Percentiles rank a stretch among this genome's conserved stretches.
Evolutionary conservation across 2,329 filamentous ascomycete genomes (phyloP).

Genomic region (Apiospora rasikravindrae): DNA sequence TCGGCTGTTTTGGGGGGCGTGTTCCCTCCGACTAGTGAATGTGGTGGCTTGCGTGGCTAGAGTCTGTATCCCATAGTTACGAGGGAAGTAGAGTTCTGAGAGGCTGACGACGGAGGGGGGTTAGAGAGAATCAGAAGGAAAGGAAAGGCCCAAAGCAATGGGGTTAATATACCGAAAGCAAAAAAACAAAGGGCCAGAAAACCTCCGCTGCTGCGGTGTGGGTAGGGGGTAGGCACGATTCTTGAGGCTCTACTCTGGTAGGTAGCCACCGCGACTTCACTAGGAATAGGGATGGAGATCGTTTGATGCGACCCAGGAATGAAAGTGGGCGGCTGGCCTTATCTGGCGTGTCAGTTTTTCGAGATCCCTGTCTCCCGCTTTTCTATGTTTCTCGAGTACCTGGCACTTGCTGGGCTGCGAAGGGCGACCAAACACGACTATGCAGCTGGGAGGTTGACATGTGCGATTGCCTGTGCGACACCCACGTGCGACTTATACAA

Average conservation of each 20-base stretch:
- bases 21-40: background rate
- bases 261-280: background rate
- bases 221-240: background rate
- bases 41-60: slow-evolving; percentile 15
- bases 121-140: slow-evolving; percentile 8
- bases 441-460: background rate
- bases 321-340: slow-evolving; percentile 4
- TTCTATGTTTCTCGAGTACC: background rate
- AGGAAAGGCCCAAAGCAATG: background rate
- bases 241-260: background rate
- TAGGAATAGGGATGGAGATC: no score
- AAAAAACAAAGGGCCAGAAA: background rate
- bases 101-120: background rate
- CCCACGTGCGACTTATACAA: slow-evolving; percentile 13
- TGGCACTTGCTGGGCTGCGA: background rate
- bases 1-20: background rate
- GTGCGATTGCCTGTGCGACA: slow-evolving; percentile 14
- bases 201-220: background rate
- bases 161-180: background rate
- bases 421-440: background rate
- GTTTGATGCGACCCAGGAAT: background rate
- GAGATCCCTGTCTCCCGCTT: slow-evolving; percentile 15
- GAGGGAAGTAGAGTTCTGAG: background rate
- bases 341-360: background rate
- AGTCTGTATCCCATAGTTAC: background rate